Evolutionary conservation across 345 rosid species (phyloP).

Genomic region (Eucalyptus fibrosa): DNA sequence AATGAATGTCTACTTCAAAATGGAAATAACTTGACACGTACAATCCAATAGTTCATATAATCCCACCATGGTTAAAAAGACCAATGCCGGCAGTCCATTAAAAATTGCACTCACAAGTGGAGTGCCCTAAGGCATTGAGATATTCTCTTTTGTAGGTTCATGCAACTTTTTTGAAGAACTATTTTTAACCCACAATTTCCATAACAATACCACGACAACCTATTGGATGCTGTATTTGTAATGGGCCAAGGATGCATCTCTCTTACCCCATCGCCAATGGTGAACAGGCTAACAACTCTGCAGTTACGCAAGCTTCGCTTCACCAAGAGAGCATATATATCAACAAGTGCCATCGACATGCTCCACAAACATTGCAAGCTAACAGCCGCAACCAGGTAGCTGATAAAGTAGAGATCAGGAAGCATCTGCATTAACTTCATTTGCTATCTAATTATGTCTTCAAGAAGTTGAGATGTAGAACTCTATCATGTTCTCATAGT

Average conservation of each 20-base stretch:
- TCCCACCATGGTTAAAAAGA: neutral
- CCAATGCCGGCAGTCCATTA: neutral
- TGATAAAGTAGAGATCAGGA: slow-evolving; percentile 14
- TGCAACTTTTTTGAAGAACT: neutral
- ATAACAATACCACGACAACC: neutral
- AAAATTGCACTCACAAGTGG: neutral
- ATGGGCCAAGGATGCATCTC: neutral
- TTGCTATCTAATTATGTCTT: neutral
- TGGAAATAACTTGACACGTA: neutral
- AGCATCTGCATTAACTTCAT: neutral
- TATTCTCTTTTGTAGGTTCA: neutral
- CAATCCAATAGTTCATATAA: neutral
- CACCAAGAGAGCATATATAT: slow-evolving; percentile 58
- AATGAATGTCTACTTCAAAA: neutral
- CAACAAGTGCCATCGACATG: slow-evolving; percentile 43
- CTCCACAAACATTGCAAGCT: slow-evolving; percentile 75
- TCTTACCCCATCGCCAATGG: slow-evolving; percentile 81
- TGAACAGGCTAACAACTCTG: slow-evolving; percentile 26
- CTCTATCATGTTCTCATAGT: neutral
- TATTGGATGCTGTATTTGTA: neutral
- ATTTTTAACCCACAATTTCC: neutral
- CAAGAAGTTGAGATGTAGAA: neutral
- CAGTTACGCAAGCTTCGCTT: slow-evolving; percentile 49
- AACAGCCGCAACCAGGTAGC: slow-evolving; percentile 62
- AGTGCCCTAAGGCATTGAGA: neutral